Conservation (phyloP, 2,329 filamentous ascomycete genomes). For the Huntiella bhutanensis region DNA sequence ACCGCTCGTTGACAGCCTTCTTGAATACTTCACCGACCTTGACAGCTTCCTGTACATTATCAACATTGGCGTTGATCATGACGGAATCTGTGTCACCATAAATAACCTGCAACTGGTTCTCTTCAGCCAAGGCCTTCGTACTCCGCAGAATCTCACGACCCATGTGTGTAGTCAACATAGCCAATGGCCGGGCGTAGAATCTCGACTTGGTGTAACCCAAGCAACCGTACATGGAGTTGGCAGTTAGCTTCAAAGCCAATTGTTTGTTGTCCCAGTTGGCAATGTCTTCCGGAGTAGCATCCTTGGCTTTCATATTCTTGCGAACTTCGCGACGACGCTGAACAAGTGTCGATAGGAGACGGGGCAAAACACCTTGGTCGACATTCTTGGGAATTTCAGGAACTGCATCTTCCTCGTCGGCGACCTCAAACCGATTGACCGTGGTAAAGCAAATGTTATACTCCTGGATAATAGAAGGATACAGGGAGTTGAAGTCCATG, state of each 20-base stretch:
- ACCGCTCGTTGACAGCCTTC: constrained; percentile 80
- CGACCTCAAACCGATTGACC: constrained; percentile 56
- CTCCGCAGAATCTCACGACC: constrained; percentile 91
- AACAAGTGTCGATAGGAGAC: constrained; percentile 81
- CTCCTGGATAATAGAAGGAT: constrained; percentile 97
- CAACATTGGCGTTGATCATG: constrained; percentile 98
- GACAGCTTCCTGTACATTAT: constrained; percentile 76
- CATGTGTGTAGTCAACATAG: constrained; percentile 91
- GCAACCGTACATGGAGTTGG: constrained; percentile 99
- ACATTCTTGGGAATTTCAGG: constrained; percentile 69
- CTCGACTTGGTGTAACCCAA: constrained; percentile 91
- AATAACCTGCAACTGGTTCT: constrained; percentile 78
- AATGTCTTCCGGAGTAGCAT: constrained; percentile 66
- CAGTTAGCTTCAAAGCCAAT: constrained; percentile 85
- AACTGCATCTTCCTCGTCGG: constrained; percentile 66
- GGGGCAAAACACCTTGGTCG: constrained; percentile 69
- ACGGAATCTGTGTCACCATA: constrained; percentile 98
- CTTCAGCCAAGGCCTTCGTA: constrained; percentile 90
- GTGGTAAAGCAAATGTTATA: constrained; percentile 99
- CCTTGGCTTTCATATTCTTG: constrained; percentile 88
- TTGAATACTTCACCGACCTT: constrained; percentile 93
- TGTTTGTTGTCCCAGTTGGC: constrained; percentile 98
- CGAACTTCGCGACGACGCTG: constrained; percentile 81
- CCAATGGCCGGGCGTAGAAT: constrained; percentile 88
- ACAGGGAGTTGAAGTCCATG: constrained; percentile 99